phyloP scores from a whole-genome alignment of 1,139 yeast genomes.

The Suhomyces choctaworum region DNA sequence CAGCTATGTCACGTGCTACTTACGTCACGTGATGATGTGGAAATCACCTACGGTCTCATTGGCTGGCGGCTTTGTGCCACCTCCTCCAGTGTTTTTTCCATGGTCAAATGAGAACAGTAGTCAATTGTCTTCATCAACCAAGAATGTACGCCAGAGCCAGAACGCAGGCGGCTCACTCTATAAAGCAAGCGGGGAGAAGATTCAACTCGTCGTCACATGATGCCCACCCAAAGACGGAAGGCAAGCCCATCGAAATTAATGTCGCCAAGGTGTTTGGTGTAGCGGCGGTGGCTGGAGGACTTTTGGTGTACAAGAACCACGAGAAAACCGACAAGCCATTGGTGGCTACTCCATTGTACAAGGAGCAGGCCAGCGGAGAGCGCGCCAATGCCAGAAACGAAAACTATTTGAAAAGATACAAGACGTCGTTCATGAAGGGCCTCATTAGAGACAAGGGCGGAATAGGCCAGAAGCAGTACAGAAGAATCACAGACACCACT shows the following conservation, averaged over 20 bases:
- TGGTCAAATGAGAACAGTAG: constrained; percentile 5
- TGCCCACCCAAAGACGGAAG: constrained; percentile 26
- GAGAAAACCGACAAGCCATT: constrained; percentile 41
- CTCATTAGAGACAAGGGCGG: constrained; percentile 51
- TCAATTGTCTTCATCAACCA: background rate
- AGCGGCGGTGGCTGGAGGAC: constrained; percentile 43
- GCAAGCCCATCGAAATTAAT: constrained; percentile 41
- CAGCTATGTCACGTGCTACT: background rate
- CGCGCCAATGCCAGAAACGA: constrained; percentile 41
- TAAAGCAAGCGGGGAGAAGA: constrained; percentile 27
- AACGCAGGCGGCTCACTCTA: constrained; percentile 17
- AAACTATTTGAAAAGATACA: constrained; percentile 40
- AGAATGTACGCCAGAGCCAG: constrained; percentile 28
- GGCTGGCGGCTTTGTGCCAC: constrained; percentile 11
- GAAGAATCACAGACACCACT: constrained; percentile 33
- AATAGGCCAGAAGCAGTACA: constrained; percentile 45
- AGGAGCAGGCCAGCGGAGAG: constrained; percentile 32
- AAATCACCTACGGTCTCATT: constrained; percentile 8
- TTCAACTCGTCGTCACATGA: constrained; percentile 32
- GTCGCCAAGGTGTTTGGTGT: constrained; percentile 44
- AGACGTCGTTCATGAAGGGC: constrained; percentile 44
- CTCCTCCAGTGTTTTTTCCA: constrained; percentile 9
- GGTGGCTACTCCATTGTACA: constrained; percentile 41
- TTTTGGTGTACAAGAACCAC: constrained; percentile 41
- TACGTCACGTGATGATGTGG: background rate